These are phyloP conservation scores for Wolfiporia cocos DNA, from an alignment of 1,284 basidiomycete genomes.

Conservation along the genomic window DNA sequence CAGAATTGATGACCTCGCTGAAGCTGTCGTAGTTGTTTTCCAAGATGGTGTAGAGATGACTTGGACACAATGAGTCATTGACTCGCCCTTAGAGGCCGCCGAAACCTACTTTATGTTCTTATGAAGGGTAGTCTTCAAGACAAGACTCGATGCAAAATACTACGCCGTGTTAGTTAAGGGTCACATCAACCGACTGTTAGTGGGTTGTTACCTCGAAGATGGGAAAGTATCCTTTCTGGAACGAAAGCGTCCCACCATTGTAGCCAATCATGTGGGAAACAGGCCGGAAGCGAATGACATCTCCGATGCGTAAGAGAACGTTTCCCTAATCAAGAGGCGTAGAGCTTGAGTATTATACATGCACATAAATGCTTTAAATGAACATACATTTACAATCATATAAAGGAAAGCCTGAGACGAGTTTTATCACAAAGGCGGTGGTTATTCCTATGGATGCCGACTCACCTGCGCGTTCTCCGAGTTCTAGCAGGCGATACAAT, in stretches of 20 bases:
- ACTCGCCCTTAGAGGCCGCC: too few relatives aligned
- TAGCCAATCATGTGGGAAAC: constrained; percentile 33
- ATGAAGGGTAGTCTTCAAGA: constrained; percentile 53
- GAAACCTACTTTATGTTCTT: constrained; percentile 48
- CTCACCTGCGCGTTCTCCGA: constrained; percentile 47
- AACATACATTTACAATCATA: constrained; percentile 34
- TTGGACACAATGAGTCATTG: constrained; percentile 17
- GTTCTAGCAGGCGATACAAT: constrained; percentile 27
- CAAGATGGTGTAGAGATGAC: constrained; percentile 50
- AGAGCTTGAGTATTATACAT: too few relatives aligned
- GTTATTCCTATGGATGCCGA: constrained; percentile 4
- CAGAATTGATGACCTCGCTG: constrained; percentile 30
- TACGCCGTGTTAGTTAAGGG: constrained; percentile 19
- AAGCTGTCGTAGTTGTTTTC: constrained; percentile 37
- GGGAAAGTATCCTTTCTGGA: constrained; percentile 54
- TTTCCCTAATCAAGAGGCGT: constrained; percentile 42
- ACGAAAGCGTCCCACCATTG: constrained; percentile 40
- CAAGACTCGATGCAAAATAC: constrained; percentile 59
- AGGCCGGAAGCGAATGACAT: constrained; percentile 42
- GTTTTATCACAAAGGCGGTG: too few relatives aligned
- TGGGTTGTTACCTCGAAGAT: constrained; percentile 43
- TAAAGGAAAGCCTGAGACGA: constrained; percentile 35
- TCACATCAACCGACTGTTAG: neutral
- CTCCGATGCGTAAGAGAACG: constrained; percentile 42
- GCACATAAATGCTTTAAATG: too few relatives aligned